Conservation (phyloP, 129 eudicot species). For the Pulicaria dysenterica region DNA sequence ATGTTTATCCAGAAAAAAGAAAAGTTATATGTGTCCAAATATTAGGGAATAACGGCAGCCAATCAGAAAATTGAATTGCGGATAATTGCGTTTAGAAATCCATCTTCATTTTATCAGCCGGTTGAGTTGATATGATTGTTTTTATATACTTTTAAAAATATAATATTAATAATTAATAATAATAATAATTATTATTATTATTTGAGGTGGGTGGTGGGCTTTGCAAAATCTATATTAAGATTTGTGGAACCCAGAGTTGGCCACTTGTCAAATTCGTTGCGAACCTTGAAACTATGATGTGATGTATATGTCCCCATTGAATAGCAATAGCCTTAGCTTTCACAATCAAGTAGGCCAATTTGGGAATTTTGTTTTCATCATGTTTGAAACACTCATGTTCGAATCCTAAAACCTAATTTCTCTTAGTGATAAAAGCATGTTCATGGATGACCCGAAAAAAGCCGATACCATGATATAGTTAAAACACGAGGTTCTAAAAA, state of each 20-base stretch:
- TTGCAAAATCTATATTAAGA: conserved; percentile 13
- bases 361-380: neutral
- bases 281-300: neutral
- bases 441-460: too few relatives aligned
- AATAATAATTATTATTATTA: neutral
- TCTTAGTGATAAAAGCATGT: too few relatives aligned
- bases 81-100: conserved; percentile 27
- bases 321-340: neutral
- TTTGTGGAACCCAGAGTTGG: conserved; percentile 18
- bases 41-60: conserved; percentile 24
- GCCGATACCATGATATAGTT: too few relatives aligned
- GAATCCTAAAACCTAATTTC: neutral
- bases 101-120: conserved; percentile 17
- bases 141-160: too few relatives aligned
- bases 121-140: neutral
- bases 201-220: conserved; percentile 13
- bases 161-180: too few relatives aligned
- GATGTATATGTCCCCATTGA: neutral
- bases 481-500: too few relatives aligned
- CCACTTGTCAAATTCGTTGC: conserved; percentile 13
- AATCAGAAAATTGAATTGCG: conserved; percentile 26
- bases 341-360: neutral
- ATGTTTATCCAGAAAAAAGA: too few relatives aligned
- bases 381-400: neutral
- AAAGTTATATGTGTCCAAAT: neutral